Percentiles rank a stretch among this genome's conserved stretches.
Evolutionary conservation across 768 basidiomycete species (phyloP).

Genomic region (Kwoniella pini): DNA sequence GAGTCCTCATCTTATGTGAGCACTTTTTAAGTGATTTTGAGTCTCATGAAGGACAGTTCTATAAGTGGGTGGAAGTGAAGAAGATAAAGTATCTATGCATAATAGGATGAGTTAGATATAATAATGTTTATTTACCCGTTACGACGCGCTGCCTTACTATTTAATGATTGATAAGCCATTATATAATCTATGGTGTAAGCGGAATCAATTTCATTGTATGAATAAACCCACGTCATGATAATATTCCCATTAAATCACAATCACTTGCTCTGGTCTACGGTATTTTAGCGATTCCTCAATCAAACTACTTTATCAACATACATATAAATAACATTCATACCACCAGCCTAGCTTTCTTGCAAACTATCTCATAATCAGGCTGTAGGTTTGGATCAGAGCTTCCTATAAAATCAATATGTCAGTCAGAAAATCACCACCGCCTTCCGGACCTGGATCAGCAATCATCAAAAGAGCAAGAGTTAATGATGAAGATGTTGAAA

Average conservation of each 20-base stretch:
- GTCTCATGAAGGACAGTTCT: too few relatives aligned
- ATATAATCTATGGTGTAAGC: not conserved
- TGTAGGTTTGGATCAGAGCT: too few relatives aligned
- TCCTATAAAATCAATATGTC: too few relatives aligned
- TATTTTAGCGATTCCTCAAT: too few relatives aligned
- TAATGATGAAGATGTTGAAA: constrained; percentile 46
- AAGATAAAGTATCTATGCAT: not conserved
- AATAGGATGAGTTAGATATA: not conserved
- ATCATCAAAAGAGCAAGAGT: constrained; percentile 50
- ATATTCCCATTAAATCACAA: not conserved
- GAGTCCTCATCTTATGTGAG: constrained; percentile 20
- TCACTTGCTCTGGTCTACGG: too few relatives aligned
- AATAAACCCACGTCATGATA: constrained; percentile 5
- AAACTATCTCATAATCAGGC: not conserved
- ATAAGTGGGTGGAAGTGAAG: not conserved
- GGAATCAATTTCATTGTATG: not conserved
- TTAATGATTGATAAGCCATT: not conserved
- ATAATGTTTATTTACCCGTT: not conserved
- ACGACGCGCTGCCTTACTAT: not conserved
- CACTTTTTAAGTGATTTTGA: not conserved
- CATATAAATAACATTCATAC: not conserved
- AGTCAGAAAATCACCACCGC: constrained; percentile 49
- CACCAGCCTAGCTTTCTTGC: not conserved
- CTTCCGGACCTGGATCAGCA: constrained; percentile 39
- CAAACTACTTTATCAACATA: too few relatives aligned